A percentile compares a stretch with the other conserved stretches of the same genome.
Conservation (phyloP, 2,329 filamentous ascomycete species). For the Cladosporium sp. region DNA sequence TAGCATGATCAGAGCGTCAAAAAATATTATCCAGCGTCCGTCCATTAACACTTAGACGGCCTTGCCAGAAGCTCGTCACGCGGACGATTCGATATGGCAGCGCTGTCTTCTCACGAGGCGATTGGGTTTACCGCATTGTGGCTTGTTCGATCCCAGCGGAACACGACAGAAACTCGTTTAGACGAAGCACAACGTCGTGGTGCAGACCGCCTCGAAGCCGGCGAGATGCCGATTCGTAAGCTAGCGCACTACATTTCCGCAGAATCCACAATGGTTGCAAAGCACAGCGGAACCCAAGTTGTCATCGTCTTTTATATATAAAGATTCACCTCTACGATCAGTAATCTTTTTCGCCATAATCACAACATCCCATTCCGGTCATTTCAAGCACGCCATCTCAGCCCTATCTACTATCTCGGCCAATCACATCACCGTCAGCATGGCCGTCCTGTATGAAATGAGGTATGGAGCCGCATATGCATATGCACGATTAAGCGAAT, state of each 20-base stretch:
- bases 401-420: neutral
- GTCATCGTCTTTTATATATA: neutral
- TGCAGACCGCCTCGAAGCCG: constrained; percentile 6
- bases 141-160: neutral
- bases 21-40: neutral
- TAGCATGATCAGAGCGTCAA: neutral
- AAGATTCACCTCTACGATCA: neutral
- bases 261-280: constrained; percentile 1
- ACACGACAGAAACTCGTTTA: neutral
- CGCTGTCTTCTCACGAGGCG: neutral
- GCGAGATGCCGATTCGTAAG: neutral
- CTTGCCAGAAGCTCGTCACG: neutral
- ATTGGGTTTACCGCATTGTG: neutral
- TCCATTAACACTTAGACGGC: neutral
- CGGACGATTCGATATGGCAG: neutral
- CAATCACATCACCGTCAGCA: constrained; percentile 11
- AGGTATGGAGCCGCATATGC: constrained; percentile 1
- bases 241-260: neutral
- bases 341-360: neutral
- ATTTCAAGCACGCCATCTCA: neutral
- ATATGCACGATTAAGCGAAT: neutral
- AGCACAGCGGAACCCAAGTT: neutral
- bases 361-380: neutral
- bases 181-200: neutral
- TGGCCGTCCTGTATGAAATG: constrained; percentile 16